Base-by-base conservation (phyloP, 352 stramenopile species). In the Globisporangium megalacanthum region DNA sequence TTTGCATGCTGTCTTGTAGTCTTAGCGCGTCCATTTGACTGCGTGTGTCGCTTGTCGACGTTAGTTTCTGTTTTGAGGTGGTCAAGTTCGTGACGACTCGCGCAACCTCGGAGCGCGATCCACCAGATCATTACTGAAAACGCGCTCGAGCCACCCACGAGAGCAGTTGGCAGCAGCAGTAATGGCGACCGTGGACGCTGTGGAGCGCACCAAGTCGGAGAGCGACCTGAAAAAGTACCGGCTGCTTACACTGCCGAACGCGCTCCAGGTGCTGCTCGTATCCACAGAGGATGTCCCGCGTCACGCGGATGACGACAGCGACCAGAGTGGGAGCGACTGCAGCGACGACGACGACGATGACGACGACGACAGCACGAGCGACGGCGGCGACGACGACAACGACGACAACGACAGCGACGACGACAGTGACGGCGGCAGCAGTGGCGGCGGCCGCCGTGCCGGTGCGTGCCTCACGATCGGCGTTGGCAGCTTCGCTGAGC, bases 151-250 rank as follows among this genome's bases (percentile, higher is more conserved):
- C 31, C 33, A 46, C 6, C 13, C 29, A 54, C 17, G 11, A 31
- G 39, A 48, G n/a, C 42, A 45, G 48, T n/a, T 37, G 35, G 48
- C 42, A 19, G 33, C 37, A 25, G 22, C 52, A 10, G 44, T 22
- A 44, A 46, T 15, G 20, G 44, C n/a, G 9, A n/a, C 39, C 3
- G 54, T 20, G 47, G 74, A 83, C 52, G 56, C 74, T 19, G 77
- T 89, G 52, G 79, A 90, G 60, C 49, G 47, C 48, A 78, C 72
- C 65, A 92, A 89, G 70, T 90, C 76, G 42, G 75, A 70, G 15
- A 86, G 77, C 51, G 86, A 96, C 64, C 73, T 80, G 60, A 96
- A 96, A 74, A 73, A 87, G 59, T 96, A 96, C 64, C 69, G 85
- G 19, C 77, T 94, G 15, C 53, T 97, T 58, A 86, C 66, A 58